Evolutionary conservation across 768 basidiomycete species (phyloP), one percentile per base, ranked within the genome.

Genomic region (Lactifluus piperatus): DNA sequence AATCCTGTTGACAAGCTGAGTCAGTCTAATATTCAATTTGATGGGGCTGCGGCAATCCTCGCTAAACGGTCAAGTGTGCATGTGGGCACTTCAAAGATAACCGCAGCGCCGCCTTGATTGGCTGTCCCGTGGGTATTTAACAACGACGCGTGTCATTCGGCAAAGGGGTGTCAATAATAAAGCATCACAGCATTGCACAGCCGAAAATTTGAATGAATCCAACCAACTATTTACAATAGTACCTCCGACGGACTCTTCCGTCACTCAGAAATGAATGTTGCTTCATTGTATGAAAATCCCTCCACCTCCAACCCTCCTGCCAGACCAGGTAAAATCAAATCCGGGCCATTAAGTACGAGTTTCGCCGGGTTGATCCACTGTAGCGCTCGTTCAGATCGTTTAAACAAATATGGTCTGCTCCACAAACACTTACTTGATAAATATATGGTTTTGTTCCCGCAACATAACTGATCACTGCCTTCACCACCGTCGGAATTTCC

Each of bases 381-480:
- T 16, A 48, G 27, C 24, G 47, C n/a, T 39, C 10, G 18, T 59
- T 47, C 41, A 43, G 46, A 39, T 16, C 5, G 18, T 27, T 36
- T 3, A 39, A 18, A 57, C 51, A 32, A 39, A 34, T 55, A 4
- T 18, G 37, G 20, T 14, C 7, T 4, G 49, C 22, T 27, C 41
- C 7, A 22, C 44, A n/a, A 74, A 83, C 54, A 74, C 83, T 55
- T 54, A 88, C 93, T 81, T 94, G 91, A 72, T 95, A 97, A 70
- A 95, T 88, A 71, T 85, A 94, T 0, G 93, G 95, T 71, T 94
- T 94, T 22, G 91, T 92, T 41, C 91, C 89, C 39, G 94, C 84
- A 37, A 93, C 93, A 67, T 95, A 95, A 68, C 86, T 91, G 64
- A 99, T 85, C 62, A 93, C 86, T 71, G 93, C 83, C 76, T 93